phyloP scores from a whole-genome alignment of 2,329 filamentous ascomycete genomes.

The Epichloe coenophiala region DNA sequence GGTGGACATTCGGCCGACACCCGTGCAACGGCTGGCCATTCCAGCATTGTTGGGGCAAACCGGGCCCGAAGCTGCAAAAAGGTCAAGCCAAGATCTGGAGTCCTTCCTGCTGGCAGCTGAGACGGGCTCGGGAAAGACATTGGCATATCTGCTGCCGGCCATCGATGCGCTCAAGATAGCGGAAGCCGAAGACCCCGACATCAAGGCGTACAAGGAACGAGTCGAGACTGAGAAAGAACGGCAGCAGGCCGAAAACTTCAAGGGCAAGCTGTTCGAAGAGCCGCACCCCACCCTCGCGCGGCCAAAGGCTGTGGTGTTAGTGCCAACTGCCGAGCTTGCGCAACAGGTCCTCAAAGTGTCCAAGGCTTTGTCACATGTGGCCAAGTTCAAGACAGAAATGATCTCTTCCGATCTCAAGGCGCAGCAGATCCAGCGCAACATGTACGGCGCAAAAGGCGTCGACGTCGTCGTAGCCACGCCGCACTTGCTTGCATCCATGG shows the following conservation, averaged over 20 bases:
- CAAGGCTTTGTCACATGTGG: constrained; percentile 69
- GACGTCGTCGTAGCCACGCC: constrained; percentile 83
- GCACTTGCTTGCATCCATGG: constrained; percentile 77
- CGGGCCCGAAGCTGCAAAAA: constrained; percentile 12
- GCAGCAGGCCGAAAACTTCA: constrained; percentile 38
- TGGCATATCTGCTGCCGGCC: constrained; percentile 78
- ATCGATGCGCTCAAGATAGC: constrained; percentile 74
- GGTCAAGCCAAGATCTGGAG: constrained; percentile 25
- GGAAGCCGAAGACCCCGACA: constrained; percentile 46
- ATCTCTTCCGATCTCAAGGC: constrained; percentile 67
- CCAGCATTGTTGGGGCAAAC: constrained; percentile 58
- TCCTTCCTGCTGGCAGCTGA: constrained; percentile 79
- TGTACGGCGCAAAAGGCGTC: constrained; percentile 70
- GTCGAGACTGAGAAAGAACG: constrained; percentile 41
- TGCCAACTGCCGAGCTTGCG: constrained; percentile 87
- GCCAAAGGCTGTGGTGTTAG: constrained; percentile 71
- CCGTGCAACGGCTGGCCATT: constrained; percentile 80
- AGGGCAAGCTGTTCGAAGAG: constrained; percentile 52
- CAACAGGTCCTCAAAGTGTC: constrained; percentile 70
- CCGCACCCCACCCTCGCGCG: constrained; percentile 62
- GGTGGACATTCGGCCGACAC: constrained; percentile 66
- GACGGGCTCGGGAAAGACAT: constrained; percentile 92
- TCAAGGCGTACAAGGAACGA: constrained; percentile 43
- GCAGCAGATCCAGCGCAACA: constrained; percentile 66
- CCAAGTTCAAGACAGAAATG: constrained; percentile 75